Evolutionary conservation across 805 yeast species (phyloP), one percentile per base, ranked within the genome.

Genomic region (Saccharomycopsis guyanensis): DNA sequence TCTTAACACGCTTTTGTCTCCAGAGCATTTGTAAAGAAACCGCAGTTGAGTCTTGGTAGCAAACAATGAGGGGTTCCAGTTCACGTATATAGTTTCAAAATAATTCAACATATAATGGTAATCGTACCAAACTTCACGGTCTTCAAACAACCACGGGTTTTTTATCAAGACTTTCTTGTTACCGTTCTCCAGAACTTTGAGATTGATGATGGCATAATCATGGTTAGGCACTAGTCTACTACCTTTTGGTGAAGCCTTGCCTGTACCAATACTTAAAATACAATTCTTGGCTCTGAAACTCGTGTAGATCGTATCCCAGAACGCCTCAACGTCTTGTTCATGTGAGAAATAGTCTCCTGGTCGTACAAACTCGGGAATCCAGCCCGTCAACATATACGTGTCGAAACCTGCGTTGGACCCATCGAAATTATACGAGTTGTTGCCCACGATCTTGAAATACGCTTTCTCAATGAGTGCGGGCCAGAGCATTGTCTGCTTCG

Each of bases 321-420:
- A 52, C 0, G 51, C 49, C 1, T 56, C 53, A 40, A 61, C 49
- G 10, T 41, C 13, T 6, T 45, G 29, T 1, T 50, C 33, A 12
- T 41, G 50, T 18, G 63, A 58, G 3, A 72, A 59, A 6, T 65
- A 56, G 6, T 66, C 58, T 1, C 65, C 58, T 1, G 66, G 53
- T 2, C 59, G 50, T 2, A 65, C 49, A 43, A 69, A 70, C 49
- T 85, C 88, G 0, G 96, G 95, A 4, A 82, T 59, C 80, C 84
- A 87, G 1, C 89, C 87, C 2, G 79, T 68, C 2, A 88, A 53
- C 36, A 77, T 61, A 55, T 65, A 85, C 0, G 84, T 72, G 56
- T 85, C 96, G 12, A 71, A 65, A 2, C 83, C 82, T 56, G 85
- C 76, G 58, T 87, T 86, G 0, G 95, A 86, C 0, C 96, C 96